A percentile compares a stretch with the other conserved stretches of the same genome.
phyloP scores from a whole-genome alignment of 2,329 filamentous ascomycete genomes.

The Trichoderma sp. region DNA sequence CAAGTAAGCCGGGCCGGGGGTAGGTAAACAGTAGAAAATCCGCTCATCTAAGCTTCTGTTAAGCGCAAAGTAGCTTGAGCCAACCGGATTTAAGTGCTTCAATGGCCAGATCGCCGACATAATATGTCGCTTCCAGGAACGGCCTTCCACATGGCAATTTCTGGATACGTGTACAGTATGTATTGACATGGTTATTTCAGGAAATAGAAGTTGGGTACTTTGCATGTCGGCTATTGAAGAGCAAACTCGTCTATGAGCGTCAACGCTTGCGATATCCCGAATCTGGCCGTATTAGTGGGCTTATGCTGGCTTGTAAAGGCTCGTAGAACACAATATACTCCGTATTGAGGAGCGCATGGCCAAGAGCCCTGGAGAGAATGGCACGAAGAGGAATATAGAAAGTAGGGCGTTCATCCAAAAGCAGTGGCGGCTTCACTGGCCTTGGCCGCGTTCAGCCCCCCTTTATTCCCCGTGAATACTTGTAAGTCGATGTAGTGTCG shows the following conservation, averaged over 20 bases:
- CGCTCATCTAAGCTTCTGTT: conserved; percentile 3
- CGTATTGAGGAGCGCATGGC: neutral
- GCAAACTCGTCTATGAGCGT: neutral
- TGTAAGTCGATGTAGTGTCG: conserved; percentile 5
- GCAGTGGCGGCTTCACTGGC: neutral
- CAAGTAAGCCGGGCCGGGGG: neutral
- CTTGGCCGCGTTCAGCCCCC: neutral
- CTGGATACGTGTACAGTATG: neutral
- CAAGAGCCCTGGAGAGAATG: neutral
- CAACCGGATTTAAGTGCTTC: conserved; percentile 10
- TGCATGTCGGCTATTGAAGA: neutral
- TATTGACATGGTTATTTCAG: neutral
- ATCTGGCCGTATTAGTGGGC: neutral
- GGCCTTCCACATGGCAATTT: neutral
- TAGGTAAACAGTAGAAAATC: neutral
- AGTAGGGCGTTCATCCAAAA: neutral
- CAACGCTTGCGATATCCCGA: neutral
- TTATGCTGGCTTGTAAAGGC: neutral
- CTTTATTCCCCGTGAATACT: neutral
- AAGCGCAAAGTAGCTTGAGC: neutral
- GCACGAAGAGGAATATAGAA: neutral
- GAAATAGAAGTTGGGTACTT: neutral
- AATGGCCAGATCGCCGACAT: conserved; percentile 1
- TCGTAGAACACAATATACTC: neutral
- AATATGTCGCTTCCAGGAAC: neutral